Evolutionary conservation across 345 rosid species (phyloP).

Genomic region (Eutrema yunnanense): DNA sequence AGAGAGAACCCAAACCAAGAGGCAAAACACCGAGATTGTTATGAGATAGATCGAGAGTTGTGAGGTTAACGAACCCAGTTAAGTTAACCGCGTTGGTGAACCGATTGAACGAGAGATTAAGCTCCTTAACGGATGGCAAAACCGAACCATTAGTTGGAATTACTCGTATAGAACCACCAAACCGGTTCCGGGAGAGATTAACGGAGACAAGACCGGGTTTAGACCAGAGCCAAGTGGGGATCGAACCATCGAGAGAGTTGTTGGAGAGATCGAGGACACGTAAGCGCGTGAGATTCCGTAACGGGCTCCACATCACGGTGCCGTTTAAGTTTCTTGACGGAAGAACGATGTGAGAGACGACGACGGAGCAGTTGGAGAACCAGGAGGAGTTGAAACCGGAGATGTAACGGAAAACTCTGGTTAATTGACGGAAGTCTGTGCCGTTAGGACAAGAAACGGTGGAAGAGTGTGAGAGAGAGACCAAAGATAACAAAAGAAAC

Average conservation of each 20-base stretch:
- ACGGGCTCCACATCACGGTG: slow-evolving; percentile 56
- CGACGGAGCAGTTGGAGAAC: slow-evolving; percentile 52
- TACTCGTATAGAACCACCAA: slow-evolving; percentile 49
- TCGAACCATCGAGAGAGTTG: slow-evolving; percentile 61
- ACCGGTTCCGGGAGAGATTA: slow-evolving; percentile 45
- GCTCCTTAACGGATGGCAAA: slow-evolving; percentile 37
- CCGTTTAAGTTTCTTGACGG: slow-evolving; percentile 65
- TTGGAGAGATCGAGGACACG: slow-evolving; percentile 57
- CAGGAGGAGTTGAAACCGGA: slow-evolving; percentile 64
- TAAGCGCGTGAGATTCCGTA: slow-evolving; percentile 48
- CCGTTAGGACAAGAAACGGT: slow-evolving; percentile 31
- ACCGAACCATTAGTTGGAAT: slow-evolving; percentile 21
- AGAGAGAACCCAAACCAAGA: slow-evolving; percentile 43
- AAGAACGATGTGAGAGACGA: slow-evolving; percentile 38
- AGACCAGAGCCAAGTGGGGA: slow-evolving; percentile 77
- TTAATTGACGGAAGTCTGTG: slow-evolving; percentile 40
- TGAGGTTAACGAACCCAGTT: slow-evolving; percentile 48
- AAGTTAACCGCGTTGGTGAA: slow-evolving; percentile 53
- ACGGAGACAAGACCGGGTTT: slow-evolving; percentile 32
- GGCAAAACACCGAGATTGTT: slow-evolving; percentile 52
- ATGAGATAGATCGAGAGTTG: slow-evolving; percentile 53
- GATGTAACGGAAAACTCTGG: slow-evolving; percentile 54
- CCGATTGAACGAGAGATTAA: slow-evolving; percentile 73
- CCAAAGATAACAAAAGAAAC: slow-evolving; percentile 33
- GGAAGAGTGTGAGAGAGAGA: slow-evolving; percentile 43